A percentile compares a stretch with the other conserved stretches of the same genome.
These are phyloP conservation scores for Fusarium sp. DNA, from an alignment of 2,329 filamentous ascomycete species.

Conservation along the genomic window DNA sequence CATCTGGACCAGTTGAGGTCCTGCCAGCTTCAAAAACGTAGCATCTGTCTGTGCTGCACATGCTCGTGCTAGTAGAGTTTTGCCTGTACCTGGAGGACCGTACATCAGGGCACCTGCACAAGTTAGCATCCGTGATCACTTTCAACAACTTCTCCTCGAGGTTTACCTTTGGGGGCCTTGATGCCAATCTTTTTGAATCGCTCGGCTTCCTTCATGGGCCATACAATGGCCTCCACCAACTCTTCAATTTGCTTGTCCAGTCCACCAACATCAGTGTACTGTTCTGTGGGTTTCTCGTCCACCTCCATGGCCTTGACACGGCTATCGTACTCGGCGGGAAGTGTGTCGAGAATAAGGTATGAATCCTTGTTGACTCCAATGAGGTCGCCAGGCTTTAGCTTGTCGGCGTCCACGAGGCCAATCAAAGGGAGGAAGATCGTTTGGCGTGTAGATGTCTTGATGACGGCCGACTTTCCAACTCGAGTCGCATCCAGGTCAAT, in stretches of 20 bases:
- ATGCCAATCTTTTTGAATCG: constrained; percentile 99
- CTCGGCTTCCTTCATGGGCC: constrained; percentile 99
- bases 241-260: constrained; percentile 99
- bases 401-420: constrained; percentile 94
- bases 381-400: constrained; percentile 93
- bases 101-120: constrained; percentile 99
- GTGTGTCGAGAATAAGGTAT: constrained; percentile 94
- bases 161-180: constrained; percentile 94
- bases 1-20: constrained; percentile 98
- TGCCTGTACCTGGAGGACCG: constrained; percentile 89
- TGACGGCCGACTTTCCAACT: constrained; percentile 97
- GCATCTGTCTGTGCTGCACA: constrained; percentile 98
- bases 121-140: constrained; percentile 74
- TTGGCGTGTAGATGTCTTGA: constrained; percentile 98
- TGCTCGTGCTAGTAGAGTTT: constrained; percentile 91
- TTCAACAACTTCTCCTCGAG: constrained; percentile 64
- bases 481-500: constrained; percentile 97
- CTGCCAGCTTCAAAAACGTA: constrained; percentile 97
- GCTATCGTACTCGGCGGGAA: constrained; percentile 98
- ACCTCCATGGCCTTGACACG: constrained; percentile 99
- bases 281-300: constrained; percentile 99
- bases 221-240: constrained; percentile 97
- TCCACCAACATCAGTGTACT: constrained; percentile 97
- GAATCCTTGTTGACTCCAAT: constrained; percentile 99
- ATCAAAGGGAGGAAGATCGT: constrained; percentile 99